Percentiles rank a stretch among this genome's conserved stretches.
Evolutionary conservation across 768 basidiomycete species (phyloP).

Genomic region (Tricholoma sp.): DNA sequence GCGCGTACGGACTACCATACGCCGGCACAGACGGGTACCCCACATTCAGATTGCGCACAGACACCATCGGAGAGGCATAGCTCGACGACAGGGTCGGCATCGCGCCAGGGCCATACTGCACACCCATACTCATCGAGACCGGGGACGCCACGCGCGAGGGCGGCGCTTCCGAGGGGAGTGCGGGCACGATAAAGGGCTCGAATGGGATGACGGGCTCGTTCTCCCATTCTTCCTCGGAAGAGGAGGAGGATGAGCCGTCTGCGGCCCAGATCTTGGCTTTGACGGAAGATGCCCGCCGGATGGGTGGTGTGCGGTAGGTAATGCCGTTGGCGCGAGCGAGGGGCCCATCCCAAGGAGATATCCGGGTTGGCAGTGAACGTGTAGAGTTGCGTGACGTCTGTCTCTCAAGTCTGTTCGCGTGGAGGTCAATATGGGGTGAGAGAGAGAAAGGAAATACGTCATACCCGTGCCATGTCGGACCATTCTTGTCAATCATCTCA

Average conservation of each 20-base stretch:
- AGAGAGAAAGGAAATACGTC: constrained; percentile 4
- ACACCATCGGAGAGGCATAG: constrained; percentile 9
- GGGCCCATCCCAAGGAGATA: constrained; percentile 38
- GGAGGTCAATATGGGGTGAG: not conserved
- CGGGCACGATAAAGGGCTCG: constrained; percentile 15
- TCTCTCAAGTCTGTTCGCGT: constrained; percentile 24
- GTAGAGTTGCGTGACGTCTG: constrained; percentile 23
- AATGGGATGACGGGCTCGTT: constrained; percentile 29
- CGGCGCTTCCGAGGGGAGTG: constrained; percentile 9
- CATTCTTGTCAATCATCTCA: constrained; percentile 26
- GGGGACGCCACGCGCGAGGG: constrained; percentile 2
- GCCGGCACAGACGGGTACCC: constrained; percentile 1
- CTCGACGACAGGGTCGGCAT: not conserved
- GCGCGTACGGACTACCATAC: not conserved
- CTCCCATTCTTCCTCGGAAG: constrained; percentile 23
- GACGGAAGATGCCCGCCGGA: constrained; percentile 1
- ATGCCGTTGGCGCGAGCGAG: constrained; percentile 27
- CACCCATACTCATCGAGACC: not conserved
- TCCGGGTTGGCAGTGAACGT: constrained; percentile 20
- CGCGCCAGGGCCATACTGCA: constrained; percentile 3
- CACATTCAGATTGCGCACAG: constrained; percentile 6
- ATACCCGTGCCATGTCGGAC: constrained; percentile 40
- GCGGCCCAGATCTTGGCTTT: constrained; percentile 5
- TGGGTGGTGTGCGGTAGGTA: constrained; percentile 10
- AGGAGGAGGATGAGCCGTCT: constrained; percentile 20